These are phyloP conservation scores for Aspergillus aculeatus DNA, from an alignment of 2,329 filamentous ascomycete genomes.

Conservation along the genomic window DNA sequence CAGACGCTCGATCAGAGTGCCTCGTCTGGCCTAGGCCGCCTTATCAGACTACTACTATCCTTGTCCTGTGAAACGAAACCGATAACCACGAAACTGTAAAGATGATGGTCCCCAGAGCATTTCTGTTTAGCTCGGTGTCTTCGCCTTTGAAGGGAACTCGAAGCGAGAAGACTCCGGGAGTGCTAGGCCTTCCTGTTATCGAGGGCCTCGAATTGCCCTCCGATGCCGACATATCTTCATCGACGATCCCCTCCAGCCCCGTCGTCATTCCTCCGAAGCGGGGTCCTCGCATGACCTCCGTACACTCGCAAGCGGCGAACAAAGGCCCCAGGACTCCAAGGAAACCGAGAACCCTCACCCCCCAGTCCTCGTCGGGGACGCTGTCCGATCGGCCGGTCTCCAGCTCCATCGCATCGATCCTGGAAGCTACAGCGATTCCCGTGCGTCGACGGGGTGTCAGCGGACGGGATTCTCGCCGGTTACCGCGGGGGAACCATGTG, in stretches of 20 bases:
- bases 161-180: constrained; percentile 18
- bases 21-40: constrained; percentile 34
- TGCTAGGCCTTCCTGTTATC: constrained; percentile 11
- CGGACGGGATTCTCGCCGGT: constrained; percentile 39
- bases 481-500: constrained; percentile 43
- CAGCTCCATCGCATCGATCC: constrained; percentile 56
- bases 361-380: constrained; percentile 28
- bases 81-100: constrained; percentile 18
- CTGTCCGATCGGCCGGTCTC: constrained; percentile 47
- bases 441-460: constrained; percentile 46
- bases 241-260: constrained; percentile 29
- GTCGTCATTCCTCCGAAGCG: constrained; percentile 39
- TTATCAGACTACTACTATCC: constrained; percentile 14
- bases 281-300: constrained; percentile 21
- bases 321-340: constrained; percentile 22
- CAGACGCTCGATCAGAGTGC: constrained; percentile 42
- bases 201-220: constrained; percentile 19
- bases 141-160: constrained; percentile 19
- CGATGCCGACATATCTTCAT: constrained; percentile 11
- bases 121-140: constrained; percentile 36
- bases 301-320: constrained; percentile 16
- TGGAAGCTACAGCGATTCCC: constrained; percentile 61
- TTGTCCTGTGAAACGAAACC: constrained; percentile 13
- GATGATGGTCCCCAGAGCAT: constrained; percentile 46
- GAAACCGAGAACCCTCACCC: constrained; percentile 18